Evolutionary conservation across 2,329 filamentous ascomycete species (phyloP), one percentile per base, ranked within the genome.

Genomic region (Ophiostoma australiae): DNA sequence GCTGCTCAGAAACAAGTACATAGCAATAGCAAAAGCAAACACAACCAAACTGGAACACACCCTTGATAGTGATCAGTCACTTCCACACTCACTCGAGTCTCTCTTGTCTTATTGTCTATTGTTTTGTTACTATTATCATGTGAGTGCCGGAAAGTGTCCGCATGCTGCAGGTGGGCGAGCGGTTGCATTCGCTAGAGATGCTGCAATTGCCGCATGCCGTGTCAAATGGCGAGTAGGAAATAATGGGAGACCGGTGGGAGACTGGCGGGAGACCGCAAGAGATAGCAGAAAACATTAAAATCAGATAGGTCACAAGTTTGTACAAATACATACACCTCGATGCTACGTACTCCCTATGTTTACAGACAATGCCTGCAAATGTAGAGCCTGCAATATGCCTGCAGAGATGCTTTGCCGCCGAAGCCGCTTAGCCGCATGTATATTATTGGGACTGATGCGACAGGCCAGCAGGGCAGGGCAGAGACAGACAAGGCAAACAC

Each of bases 1-100:
- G 27, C 27, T n/a, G 6, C 17, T 17, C 1, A 17, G 41, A 44
- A 44, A n/a, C 6, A n/a, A 48, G 15, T 27, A 23, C 3, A 33
- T 33, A 31, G n/a, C 33, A 31, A 33, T 17, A 35, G 58, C 23
- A 61, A 33, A 61, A 61, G 5, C 11, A 61, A 33, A 55, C 17
- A 55, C n/a, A 55, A 55, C 48, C 48, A 23, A 17, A 63, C 58
- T 63, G 58, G 27, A 63, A 63, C 58, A 63, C 58, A 63, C 58
- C 58, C 58, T 17, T 63, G 58, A 13, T 20, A 63, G 23, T 63
- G 58, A 63, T 33, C 55, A 35, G 15, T 63, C 58, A 63, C 27
- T 33, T 63, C 27, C 7, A 55, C 52, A 5, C 15, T 0, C 8
- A 10, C n/a, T 58, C 3, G n/a, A 27, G 44, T n/a, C 39, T 15